Base-by-base conservation (phyloP, 495 filamentous ascomycete species). In the Hyaloscypha bicolor region DNA sequence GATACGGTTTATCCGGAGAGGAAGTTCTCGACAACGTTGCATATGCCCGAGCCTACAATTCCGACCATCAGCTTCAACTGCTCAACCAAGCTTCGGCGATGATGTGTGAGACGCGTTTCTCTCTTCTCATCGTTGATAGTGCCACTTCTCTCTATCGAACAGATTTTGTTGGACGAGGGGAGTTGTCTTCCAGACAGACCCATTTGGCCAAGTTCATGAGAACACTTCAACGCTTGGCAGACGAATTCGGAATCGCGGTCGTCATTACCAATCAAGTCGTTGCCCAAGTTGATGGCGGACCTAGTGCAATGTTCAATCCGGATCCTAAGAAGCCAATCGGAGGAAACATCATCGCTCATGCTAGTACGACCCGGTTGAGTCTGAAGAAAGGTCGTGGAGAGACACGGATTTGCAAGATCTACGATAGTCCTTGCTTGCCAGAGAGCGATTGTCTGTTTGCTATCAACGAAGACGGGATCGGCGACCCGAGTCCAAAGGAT, bases 41-140 rank as follows among this genome's bases (percentile, higher is more conserved):
- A 4, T 99, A 99, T 79, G 95, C 95, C 42, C 89, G 95, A 48
- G 95, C 95, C 3, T 99, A 99, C 80, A 99, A 99, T 77, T 97
- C 93, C 2, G 95, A 99, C 67, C 95, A 99, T 76, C 95, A 99
- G 76, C 85, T 98, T 22, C 91, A 96, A 76, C 84, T 99, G 6
- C 86, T 99, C 60, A 96, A 93, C 76, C 94, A 98, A 76, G 95
- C 95, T 19, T 91, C 96, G 9, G 85, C 91, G 59, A 99, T 99
- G 95, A 99, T 99, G 95, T 97, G 93, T 65, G 96, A 98, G 77
- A 98, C 95, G 3, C 90, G 95, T 5, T 99, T 99, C 81, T 97
- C 94, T 21, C 85, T 99, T 5, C 85, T 99, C 45, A 87, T 99
- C 55, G 96, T 99, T 65, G 95, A 99, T 79, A 94, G 90, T 35